phyloP scores from a whole-genome alignment of 1,139 yeast species.

The Nakaseomyces sp. region DNA sequence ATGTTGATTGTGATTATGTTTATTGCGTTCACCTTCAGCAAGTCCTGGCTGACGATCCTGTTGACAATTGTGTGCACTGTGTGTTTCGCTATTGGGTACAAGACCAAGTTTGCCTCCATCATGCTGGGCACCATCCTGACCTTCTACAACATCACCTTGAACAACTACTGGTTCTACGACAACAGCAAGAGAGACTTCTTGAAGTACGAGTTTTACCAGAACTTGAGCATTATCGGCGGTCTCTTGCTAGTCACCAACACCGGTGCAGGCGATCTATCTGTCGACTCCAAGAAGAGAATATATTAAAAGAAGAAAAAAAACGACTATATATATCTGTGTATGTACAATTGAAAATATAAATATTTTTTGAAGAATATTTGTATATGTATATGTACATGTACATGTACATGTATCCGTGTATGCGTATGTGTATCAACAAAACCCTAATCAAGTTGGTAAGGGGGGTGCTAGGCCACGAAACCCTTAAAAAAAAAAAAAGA shows the following conservation, averaged over 20 bases:
- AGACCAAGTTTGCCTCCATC: conserved; percentile 84
- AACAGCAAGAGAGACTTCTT: conserved; percentile 73
- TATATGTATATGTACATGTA: no score
- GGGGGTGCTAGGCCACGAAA: no score
- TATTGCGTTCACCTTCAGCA: conserved; percentile 74
- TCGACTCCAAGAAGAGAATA: conserved; percentile 94
- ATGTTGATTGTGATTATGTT: conserved; percentile 77
- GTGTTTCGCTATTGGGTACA: conserved; percentile 85
- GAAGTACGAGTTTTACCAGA: conserved; percentile 91
- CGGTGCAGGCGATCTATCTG: conserved; percentile 91
- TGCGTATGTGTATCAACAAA: no score
- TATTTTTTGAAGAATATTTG: no score
- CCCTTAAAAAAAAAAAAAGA: no score
- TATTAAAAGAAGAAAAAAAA: conserved; percentile 36
- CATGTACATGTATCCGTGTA: neutral
- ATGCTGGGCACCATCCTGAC: conserved; percentile 65
- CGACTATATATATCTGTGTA: neutral
- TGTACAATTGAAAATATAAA: no score
- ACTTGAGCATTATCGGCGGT: conserved; percentile 91
- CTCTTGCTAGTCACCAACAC: conserved; percentile 82
- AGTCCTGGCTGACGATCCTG: conserved; percentile 60
- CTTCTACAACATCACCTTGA: conserved; percentile 67
- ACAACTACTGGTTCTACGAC: conserved; percentile 82
- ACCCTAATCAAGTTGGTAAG: no score
- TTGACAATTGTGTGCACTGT: conserved; percentile 63